Conservation (phyloP, 192 early-diverging fungal species). For the Umbelopsis isabellina region DNA sequence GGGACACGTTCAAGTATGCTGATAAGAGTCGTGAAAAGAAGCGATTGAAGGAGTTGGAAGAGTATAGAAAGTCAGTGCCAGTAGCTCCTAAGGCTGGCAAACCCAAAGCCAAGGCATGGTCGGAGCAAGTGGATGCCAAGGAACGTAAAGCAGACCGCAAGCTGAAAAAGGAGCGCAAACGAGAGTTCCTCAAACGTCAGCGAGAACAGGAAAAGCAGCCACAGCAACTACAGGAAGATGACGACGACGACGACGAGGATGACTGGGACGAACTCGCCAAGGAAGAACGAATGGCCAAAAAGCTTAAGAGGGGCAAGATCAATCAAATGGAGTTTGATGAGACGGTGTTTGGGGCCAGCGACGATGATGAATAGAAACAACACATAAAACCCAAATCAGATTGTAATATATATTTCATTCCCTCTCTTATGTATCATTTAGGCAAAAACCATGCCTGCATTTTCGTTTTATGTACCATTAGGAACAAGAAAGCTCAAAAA, state of each 20-base stretch:
- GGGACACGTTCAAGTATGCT: slow-evolving; percentile 65
- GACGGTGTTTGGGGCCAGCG: slow-evolving; percentile 37
- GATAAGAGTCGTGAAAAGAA: slow-evolving; percentile 75
- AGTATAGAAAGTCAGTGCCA: not conserved
- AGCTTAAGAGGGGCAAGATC: slow-evolving; percentile 58
- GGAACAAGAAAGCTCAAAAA: too few species aligned
- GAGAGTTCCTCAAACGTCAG: slow-evolving; percentile 50
- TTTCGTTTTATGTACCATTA: too few species aligned
- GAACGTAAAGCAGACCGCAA: slow-evolving; percentile 66
- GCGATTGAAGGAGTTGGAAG: slow-evolving; percentile 36
- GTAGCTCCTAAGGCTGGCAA: not conserved
- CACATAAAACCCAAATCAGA: not conserved
- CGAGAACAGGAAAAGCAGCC: slow-evolving; percentile 37
- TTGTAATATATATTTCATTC: too few species aligned
- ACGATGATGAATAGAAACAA: slow-evolving; percentile 14
- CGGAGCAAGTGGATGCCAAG: slow-evolving; percentile 68
- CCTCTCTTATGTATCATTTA: too few species aligned
- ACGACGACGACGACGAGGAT: slow-evolving; percentile 49
- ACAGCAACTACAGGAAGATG: slow-evolving; percentile 30
- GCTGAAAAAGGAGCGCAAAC: slow-evolving; percentile 67
- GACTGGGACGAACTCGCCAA: slow-evolving; percentile 66
- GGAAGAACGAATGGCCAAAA: slow-evolving; percentile 64
- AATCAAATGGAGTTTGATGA: slow-evolving; percentile 50
- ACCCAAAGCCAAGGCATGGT: slow-evolving; percentile 62
- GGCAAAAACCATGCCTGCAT: too few species aligned